phyloP scores from a whole-genome alignment of 805 yeast species.

The Starmerella stigmatis region DNA sequence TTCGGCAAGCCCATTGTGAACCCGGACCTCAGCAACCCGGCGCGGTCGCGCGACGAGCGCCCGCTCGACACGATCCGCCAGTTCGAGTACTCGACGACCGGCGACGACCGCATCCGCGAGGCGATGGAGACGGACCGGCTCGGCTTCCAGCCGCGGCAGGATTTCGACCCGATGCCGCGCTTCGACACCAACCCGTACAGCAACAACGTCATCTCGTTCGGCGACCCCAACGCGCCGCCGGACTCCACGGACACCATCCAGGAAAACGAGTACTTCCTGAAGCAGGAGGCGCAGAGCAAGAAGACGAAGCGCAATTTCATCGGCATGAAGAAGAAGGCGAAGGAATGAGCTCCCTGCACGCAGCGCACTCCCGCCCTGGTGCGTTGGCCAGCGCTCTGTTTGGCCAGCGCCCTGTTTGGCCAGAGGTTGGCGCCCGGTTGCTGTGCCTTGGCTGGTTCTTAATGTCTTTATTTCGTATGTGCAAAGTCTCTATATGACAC shows the following conservation, averaged over 20 bases:
- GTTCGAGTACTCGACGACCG: constrained; percentile 89
- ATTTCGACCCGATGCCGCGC: constrained; percentile 46
- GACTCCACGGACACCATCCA: constrained; percentile 29
- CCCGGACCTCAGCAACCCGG: constrained; percentile 87
- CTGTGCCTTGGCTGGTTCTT: too few relatives aligned
- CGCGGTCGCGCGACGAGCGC: constrained; percentile 86
- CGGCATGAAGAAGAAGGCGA: constrained; percentile 49
- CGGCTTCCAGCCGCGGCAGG: constrained; percentile 79
- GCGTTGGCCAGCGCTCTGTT: too few relatives aligned
- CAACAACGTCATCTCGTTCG: constrained; percentile 35
- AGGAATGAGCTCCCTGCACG: too few relatives aligned
- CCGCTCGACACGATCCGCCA: constrained; percentile 92
- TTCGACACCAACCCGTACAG: constrained; percentile 33
- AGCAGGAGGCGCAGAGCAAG: constrained; percentile 34
- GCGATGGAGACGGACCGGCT: constrained; percentile 66
- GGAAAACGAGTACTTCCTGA: constrained; percentile 35
- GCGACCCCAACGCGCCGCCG: constrained; percentile 34
- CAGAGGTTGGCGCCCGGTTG: too few relatives aligned
- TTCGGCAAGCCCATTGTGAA: constrained; percentile 72
- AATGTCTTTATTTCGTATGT: too few relatives aligned
- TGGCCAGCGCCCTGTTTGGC: too few relatives aligned
- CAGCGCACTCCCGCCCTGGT: too few relatives aligned
- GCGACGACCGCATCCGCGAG: constrained; percentile 68
- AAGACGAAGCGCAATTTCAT: constrained; percentile 76
- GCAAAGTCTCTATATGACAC: too few relatives aligned